Conservation (phyloP, 352 stramenopile species). For the Phytophthora pluvialis region DNA sequence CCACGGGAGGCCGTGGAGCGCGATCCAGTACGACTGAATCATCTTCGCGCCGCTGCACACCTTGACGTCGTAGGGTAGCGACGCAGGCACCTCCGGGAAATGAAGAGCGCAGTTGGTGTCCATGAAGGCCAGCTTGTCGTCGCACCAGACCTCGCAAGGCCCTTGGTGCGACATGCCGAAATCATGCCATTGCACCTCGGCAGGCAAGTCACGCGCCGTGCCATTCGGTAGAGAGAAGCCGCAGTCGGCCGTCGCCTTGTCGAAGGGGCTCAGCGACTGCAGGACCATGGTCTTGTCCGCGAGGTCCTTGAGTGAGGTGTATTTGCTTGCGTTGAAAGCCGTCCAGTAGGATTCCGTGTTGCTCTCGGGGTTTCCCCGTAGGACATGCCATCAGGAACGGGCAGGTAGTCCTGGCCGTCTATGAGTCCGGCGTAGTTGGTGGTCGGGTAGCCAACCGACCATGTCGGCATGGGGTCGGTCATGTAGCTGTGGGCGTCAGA, state of each 20-base stretch:
- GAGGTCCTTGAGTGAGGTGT: slow-evolving; percentile 45
- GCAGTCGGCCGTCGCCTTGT: slow-evolving; percentile 33
- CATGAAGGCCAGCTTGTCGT: slow-evolving; percentile 54
- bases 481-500: slow-evolving; percentile 47
- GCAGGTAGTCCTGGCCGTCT: slow-evolving; percentile 42
- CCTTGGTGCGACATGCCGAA: slow-evolving; percentile 56
- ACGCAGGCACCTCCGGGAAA: slow-evolving; percentile 39
- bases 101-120: slow-evolving; percentile 46
- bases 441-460: slow-evolving; percentile 37
- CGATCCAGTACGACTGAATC: slow-evolving; percentile 65
- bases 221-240: slow-evolving; percentile 37
- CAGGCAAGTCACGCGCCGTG: slow-evolving; percentile 37
- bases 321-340: slow-evolving; percentile 42
- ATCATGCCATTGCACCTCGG: slow-evolving; percentile 34
- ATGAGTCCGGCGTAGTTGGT: slow-evolving; percentile 48
- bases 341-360: slow-evolving; percentile 42
- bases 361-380: slow-evolving; percentile 27
- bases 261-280: slow-evolving; percentile 31
- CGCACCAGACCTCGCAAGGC: slow-evolving; percentile 68
- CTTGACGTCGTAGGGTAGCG: slow-evolving; percentile 46
- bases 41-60: slow-evolving; percentile 49
- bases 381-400: slow-evolving; percentile 43
- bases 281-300: slow-evolving; percentile 37
- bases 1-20: slow-evolving; percentile 55
- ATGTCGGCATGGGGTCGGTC: slow-evolving; percentile 44